These are phyloP conservation scores for Arctium minus DNA, from an alignment of 129 eudicot genomes.

Conservation along the genomic window DNA sequence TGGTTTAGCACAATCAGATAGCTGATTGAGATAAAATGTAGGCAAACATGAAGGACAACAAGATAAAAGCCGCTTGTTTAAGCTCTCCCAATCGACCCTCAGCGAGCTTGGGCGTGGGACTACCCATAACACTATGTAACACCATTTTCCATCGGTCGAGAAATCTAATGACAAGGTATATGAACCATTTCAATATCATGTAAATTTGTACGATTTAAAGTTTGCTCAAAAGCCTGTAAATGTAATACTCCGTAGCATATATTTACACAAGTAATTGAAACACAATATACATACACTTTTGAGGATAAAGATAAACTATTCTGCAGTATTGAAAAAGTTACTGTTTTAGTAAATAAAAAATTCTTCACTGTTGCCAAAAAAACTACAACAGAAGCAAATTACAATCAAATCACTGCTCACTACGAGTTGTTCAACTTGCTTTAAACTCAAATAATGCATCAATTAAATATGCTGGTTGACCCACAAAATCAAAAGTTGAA, in stretches of 20 bases:
- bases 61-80: constrained; percentile 64
- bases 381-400: not conserved
- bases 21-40: constrained; percentile 55
- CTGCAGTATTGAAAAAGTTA: not conserved
- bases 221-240: not conserved
- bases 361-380: not conserved
- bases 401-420: not conserved
- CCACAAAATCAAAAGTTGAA: not conserved
- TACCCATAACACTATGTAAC: constrained; percentile 76
- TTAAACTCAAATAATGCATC: not conserved
- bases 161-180: constrained; percentile 37
- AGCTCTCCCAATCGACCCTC: constrained; percentile 60
- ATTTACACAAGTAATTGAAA: not conserved
- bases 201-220: not conserved
- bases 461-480: not conserved
- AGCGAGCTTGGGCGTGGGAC: constrained; percentile 49
- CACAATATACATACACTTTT: not conserved
- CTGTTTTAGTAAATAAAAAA: not conserved
- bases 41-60: constrained; percentile 65
- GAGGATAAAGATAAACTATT: too few species aligned
- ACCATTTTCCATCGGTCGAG: constrained; percentile 87
- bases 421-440: not conserved
- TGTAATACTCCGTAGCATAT: not conserved
- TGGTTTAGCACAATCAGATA: constrained; percentile 26
- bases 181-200: not conserved